phyloP scores from a whole-genome alignment of 139 green algal species.

The Micromonas commoda region DNA sequence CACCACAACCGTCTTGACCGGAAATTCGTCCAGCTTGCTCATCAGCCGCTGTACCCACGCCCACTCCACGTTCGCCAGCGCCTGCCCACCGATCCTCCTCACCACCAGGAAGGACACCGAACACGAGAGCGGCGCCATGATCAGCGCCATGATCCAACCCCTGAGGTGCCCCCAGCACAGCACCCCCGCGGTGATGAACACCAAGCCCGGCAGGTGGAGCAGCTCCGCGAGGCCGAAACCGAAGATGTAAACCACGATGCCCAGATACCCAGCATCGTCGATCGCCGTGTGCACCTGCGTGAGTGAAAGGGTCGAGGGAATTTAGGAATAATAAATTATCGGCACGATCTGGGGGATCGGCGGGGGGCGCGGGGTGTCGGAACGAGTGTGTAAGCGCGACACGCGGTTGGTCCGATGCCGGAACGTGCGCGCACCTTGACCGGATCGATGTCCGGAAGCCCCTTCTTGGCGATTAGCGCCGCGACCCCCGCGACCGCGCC shows the following conservation, averaged over 20 bases:
- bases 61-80: background rate
- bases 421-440: conserved; percentile 13
- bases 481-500: background rate
- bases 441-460: background rate
- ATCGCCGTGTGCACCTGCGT: conserved; percentile 7
- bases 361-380: no score
- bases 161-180: conserved; percentile 10
- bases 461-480: background rate
- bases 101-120: conserved; percentile 11
- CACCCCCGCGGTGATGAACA: conserved; percentile 2
- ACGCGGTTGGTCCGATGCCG: no score
- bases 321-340: no score
- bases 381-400: no score
- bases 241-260: background rate
- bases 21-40: background rate
- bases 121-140: background rate
- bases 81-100: background rate
- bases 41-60: background rate
- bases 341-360: no score
- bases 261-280: background rate
- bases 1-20: background rate
- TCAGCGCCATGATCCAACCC: background rate
- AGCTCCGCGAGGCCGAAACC: conserved; percentile 11
- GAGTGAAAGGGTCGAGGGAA: background rate
- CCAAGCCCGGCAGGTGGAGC: background rate